Evolutionary conservation across 768 basidiomycete genomes (phyloP), one percentile per base, ranked within the genome.

Genomic region (Boletales sp.): DNA sequence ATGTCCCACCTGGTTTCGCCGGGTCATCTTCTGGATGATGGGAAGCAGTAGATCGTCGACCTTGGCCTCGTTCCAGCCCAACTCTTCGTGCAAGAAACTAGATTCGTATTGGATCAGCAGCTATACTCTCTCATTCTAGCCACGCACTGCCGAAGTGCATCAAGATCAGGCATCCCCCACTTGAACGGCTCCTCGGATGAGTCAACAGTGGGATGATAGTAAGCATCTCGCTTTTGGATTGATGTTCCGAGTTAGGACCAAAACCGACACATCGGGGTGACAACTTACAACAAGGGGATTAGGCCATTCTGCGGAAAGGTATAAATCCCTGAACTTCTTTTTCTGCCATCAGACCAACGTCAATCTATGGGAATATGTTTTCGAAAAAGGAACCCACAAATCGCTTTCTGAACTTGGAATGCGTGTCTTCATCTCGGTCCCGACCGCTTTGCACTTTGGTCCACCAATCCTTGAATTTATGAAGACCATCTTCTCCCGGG

Each of bases 101-200:
- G 2, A 18, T 19, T 39, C 44, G 38, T 15, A 41, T 51, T 10
- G 1, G 18, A 46, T 64, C 45, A 64, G 60, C 40, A 44, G 42
- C 38, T 30, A 56, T 5, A 41, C 41, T 10, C 28, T 13, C 44
- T 30, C 48, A 31, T 36, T 4, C 21, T 18, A 47, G 41, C 50
- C 45, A 71, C 82, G 48, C 65, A 94, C 91, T 77, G 70, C 55
- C 94, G 83, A 47, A 99, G 79, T 3, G 86, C 94, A 62, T 96
- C 92, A 2, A 99, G 80, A 64, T 98, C 96, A n/a, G 94, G 92
- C 54, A 94, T 72, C 5, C 91, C 94, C 95, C 95, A 99, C 60
- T 92, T 90, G 67, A 99, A 98, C 0, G 89, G 85, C 55, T 97
- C 94, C 48, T 93, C 86, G 1, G 93, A 95, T 35, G 82, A 80